These are phyloP conservation scores for Seminavis robusta DNA, from an alignment of 108 stramenopile genomes.

Conservation along the genomic window DNA sequence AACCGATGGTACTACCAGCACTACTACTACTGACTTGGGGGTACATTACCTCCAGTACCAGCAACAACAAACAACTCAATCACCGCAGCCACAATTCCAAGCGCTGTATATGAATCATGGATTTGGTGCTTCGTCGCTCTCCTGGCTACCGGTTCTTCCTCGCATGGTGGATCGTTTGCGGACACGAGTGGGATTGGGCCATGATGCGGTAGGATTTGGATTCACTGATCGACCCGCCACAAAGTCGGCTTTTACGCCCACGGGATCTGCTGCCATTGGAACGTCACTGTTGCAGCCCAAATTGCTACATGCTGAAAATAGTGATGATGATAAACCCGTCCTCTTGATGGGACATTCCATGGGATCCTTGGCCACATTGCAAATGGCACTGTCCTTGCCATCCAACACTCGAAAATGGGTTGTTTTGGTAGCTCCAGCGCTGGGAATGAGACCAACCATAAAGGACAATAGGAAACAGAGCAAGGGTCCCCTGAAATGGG, in stretches of 20 bases:
- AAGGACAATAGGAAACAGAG: neutral
- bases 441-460: conserved; percentile 23
- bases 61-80: neutral
- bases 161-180: conserved; percentile 38
- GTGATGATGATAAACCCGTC: conserved; percentile 12
- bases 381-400: conserved; percentile 52
- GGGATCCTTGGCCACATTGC: conserved; percentile 59
- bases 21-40: conserved; percentile 24
- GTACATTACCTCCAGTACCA: conserved; percentile 45
- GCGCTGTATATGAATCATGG: conserved; percentile 76
- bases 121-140: conserved; percentile 81
- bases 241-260: neutral
- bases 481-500: neutral
- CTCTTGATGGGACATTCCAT: conserved; percentile 77
- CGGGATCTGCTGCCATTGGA: conserved; percentile 8
- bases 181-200: conserved; percentile 48
- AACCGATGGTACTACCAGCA: neutral
- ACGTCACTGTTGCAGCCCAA: neutral
- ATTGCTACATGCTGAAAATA: conserved; percentile 4
- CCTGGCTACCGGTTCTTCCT: conserved; percentile 50
- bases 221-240: conserved; percentile 68
- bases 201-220: conserved; percentile 83
- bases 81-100: conserved; percentile 26
- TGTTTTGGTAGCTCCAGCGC: conserved; percentile 69
- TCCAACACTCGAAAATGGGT: conserved; percentile 27